These are phyloP conservation scores for Alopecurus myosuroides DNA, from an alignment of 176 grass and related monocot species.

Conservation along the genomic window DNA sequence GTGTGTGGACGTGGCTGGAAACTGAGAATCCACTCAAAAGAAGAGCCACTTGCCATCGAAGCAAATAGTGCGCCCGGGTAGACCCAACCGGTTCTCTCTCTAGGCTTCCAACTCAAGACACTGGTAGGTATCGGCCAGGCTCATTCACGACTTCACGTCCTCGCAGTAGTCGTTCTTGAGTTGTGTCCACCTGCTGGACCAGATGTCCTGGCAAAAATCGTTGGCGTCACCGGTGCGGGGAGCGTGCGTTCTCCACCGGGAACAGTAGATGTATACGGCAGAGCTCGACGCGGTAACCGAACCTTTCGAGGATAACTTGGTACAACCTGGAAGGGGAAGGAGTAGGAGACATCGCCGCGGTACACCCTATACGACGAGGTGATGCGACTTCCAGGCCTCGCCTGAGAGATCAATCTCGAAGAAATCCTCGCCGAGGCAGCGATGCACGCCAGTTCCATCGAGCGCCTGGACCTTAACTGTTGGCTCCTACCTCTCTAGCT, in stretches of 20 bases:
- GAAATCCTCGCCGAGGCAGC: slow-evolving; percentile 88
- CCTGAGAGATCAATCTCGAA: slow-evolving; percentile 86
- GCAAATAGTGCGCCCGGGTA: slow-evolving; percentile 95
- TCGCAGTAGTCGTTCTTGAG: no score
- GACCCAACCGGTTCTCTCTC: slow-evolving; percentile 98
- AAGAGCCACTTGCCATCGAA: slow-evolving; percentile 70
- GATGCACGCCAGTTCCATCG: slow-evolving; percentile 36
- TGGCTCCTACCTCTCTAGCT: no score
- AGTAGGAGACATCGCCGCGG: slow-evolving; percentile 80
- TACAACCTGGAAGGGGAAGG: slow-evolving; percentile 69
- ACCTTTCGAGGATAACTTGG: slow-evolving; percentile 58
- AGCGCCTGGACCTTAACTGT: slow-evolving; percentile 64
- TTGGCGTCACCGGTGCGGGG: slow-evolving; percentile 32
- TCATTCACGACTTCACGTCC: slow-evolving; percentile 47
- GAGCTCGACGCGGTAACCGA: slow-evolving; percentile 66
- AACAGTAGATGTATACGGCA: slow-evolving; percentile 44
- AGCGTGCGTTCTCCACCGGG: slow-evolving; percentile 30
- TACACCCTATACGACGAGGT: no score
- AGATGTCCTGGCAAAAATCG: no score
- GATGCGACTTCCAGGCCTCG: slow-evolving; percentile 49
- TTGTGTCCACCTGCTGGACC: slow-evolving; percentile 81
- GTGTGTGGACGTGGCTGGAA: slow-evolving; percentile 95
- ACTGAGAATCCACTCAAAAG: slow-evolving; percentile 96
- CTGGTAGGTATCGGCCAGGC: slow-evolving; percentile 64
- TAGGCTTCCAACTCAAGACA: slow-evolving; percentile 55